Evolutionary conservation across 108 stramenopile genomes (phyloP), one percentile per base, ranked within the genome.

Genomic region (Epithemia pelagica): DNA sequence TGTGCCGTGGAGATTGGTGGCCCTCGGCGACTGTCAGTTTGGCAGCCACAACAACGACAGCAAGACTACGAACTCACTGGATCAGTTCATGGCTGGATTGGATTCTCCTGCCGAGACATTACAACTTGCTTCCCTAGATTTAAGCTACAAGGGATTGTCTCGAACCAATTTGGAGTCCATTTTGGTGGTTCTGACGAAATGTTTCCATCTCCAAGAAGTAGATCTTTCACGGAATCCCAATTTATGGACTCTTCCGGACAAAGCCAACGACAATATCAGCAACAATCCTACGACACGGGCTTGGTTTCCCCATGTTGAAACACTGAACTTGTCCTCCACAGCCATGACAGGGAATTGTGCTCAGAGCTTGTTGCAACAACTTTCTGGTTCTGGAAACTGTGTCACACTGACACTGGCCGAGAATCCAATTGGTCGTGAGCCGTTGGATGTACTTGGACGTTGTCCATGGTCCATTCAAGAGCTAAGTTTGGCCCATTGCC

Each of bases 81-180:
- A 46, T 5, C 5, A 5, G 5, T 46, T 46, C 5, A 15, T 46
- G 5, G 37, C 37, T 5, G 37, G 37, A 10, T 46, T 46, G 37
- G 37, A 46, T 46, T 46, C 37, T 10, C 37, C 37, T 5, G 5
- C 37, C 15, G 37, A 46, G 37, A 46, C 37, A 10, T 46, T 46
- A 15, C 37, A 15, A 15, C 37, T 46, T 10, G 10, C 5, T 15
- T 5, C 5, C 15, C 56, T 90, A 7, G 89, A 90, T 73, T 72
- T 87, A 52, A 82, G 78, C 32, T 90, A 68, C 60, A 89, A 89
- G 62, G 70, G 74, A 52, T 67, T 85, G 51, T 24, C 52, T 7
- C 3, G 21, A 71, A 32, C 29, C 57, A 69, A 60, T 30, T 60
- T 70, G 32, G 10, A 24, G 51, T 31, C n/a, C 27, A 24, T 31